These are phyloP conservation scores for Hygrocybe coccinea DNA, from an alignment of 768 basidiomycete genomes.

Conservation along the genomic window DNA sequence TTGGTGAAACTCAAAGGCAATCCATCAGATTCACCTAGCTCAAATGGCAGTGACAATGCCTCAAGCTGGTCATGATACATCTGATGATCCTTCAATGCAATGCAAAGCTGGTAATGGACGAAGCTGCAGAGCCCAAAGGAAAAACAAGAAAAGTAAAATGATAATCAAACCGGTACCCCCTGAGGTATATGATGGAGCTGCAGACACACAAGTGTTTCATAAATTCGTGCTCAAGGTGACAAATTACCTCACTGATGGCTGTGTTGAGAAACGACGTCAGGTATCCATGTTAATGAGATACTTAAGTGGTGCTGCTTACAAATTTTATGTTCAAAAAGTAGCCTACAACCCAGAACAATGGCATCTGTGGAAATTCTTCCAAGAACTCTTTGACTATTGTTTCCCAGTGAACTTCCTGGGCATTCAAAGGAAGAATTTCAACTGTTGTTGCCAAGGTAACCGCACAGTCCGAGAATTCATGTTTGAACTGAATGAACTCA, in stretches of 20 bases:
- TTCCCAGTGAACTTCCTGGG: conserved; percentile 30
- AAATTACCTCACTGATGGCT: conserved; percentile 20
- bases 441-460: conserved; percentile 19
- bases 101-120: background rate
- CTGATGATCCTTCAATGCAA: background rate
- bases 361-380: conserved; percentile 27
- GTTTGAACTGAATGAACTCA: conserved; percentile 31
- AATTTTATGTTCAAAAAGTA: conserved; percentile 32
- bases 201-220: conserved; percentile 20
- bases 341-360: conserved; percentile 22
- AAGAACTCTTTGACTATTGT: conserved; percentile 34
- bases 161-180: conserved; percentile 24
- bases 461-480: conserved; percentile 29
- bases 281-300: conserved; percentile 25
- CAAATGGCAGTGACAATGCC: background rate
- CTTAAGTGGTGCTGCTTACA: conserved; percentile 28
- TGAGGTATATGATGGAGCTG: conserved; percentile 23
- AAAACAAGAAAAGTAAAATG: background rate
- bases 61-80: background rate
- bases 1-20: background rate
- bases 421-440: conserved; percentile 24
- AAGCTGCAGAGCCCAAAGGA: background rate
- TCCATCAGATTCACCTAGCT: background rate
- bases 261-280: conserved; percentile 6
- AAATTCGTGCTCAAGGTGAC: conserved; percentile 24